Base-by-base conservation (phyloP, 1,139 yeast species). In the Saccharomyces hybrid region DNA sequence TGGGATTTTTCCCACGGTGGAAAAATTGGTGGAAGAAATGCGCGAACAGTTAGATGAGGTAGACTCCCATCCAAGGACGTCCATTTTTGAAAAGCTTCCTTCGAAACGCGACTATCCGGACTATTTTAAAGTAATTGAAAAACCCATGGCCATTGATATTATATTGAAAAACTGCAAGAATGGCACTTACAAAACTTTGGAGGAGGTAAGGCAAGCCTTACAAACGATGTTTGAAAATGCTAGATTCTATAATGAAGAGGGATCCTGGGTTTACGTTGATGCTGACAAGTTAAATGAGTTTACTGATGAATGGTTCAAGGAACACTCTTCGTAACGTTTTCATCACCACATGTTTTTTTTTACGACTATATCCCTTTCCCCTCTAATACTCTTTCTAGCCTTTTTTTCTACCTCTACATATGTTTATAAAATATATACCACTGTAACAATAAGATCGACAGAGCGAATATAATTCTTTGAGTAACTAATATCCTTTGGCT, bases 221-320 rank as follows among this genome's bases (percentile, higher is more conserved):
- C 75, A 77, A 55, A 74, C 78, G 54, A 88, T 93, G 82, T 87
- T 86, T 65, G 69, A 76, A 25, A 90, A 90, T 67, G 96, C 96
- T 34, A 82, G 84, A 66, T 78, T 81, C 11, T 90, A 86, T 69
- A 90, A 90, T 66, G 90, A 88, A 66, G 95, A 88, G 65, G 90
- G 87, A 0, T 86, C 96, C 23, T 82, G 85, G 73, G 85, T 90
- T 28, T 86, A 82, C 64, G 73, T 75, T 32, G 96, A 88, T 68
- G 93, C 96, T 7, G 74, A 71, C 38, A 72, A 71, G 6, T 75
- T 91, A 62, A 88, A 85, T 65, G 66, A 68, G 27, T 71, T 68
- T 51, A 56, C 63, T 5, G 57, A 61, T 16, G 53, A 59, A 46
- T 69, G 71, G 71, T 61, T 59, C 42, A 54, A 55, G 38, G 50